Evolutionary conservation across 1,284 basidiomycete species (phyloP).

Genomic region (Ceraceosorus bombacis): DNA sequence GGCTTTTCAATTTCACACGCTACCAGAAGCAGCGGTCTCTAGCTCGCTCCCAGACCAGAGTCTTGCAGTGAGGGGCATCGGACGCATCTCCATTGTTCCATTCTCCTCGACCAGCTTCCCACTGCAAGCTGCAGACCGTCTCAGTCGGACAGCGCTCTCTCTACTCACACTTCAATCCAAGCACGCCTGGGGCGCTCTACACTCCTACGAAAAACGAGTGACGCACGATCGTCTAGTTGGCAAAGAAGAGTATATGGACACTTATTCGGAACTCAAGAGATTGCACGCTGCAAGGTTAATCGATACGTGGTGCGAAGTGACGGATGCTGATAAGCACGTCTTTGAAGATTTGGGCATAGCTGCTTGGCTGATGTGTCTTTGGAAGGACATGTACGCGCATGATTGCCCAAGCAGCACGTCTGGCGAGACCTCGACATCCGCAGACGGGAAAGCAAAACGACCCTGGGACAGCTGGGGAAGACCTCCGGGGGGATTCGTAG

Average conservation of each 20-base stretch:
- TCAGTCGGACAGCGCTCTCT: constrained; percentile 70
- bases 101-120: constrained; percentile 15
- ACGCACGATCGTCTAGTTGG: constrained; percentile 72
- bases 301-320: constrained; percentile 64
- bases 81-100: constrained; percentile 53
- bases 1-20: constrained; percentile 26
- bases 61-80: not conserved
- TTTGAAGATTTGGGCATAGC: constrained; percentile 84
- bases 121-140: constrained; percentile 52
- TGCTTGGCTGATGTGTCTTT: constrained; percentile 81
- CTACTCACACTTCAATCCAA: constrained; percentile 75
- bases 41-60: not conserved
- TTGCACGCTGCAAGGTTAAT: constrained; percentile 55
- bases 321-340: constrained; percentile 77
- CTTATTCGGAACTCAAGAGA: constrained; percentile 77
- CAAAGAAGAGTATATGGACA: constrained; percentile 73
- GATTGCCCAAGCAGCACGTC: too few species aligned
- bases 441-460: constrained; percentile 7
- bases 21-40: too few species aligned
- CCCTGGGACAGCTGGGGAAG: constrained; percentile 59
- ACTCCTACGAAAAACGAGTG: constrained; percentile 77
- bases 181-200: constrained; percentile 72
- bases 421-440: constrained; percentile 15
- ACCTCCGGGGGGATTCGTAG: constrained; percentile 75
- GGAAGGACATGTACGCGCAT: constrained; percentile 61